phyloP scores from a whole-genome alignment of 352 stramenopile genomes.

The Globisporangium apiculatum region DNA sequence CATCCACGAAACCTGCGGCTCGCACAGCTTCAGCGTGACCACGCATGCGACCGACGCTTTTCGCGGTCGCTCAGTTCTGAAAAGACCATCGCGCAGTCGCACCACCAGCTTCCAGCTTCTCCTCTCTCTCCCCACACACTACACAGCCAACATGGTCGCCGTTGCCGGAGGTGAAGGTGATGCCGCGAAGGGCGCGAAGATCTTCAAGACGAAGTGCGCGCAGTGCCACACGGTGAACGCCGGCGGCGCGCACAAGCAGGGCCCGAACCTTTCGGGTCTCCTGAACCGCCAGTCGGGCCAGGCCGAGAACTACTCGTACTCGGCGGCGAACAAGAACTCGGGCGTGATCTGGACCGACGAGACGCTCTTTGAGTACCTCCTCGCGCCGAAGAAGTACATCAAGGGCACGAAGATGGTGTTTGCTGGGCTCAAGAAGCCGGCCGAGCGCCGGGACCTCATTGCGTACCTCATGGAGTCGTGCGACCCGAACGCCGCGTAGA shows the following conservation, averaged over 20 bases:
- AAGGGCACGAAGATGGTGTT: constrained; percentile 99
- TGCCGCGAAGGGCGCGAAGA: constrained; percentile 88
- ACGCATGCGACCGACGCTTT: neutral
- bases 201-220: constrained; percentile 97
- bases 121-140: neutral
- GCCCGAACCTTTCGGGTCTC: constrained; percentile 97
- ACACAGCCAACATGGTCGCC: constrained; percentile 10
- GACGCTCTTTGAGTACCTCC: constrained; percentile 98
- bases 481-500: constrained; percentile 34
- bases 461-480: constrained; percentile 94
- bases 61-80: constrained; percentile 29
- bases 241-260: constrained; percentile 97
- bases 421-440: constrained; percentile 97
- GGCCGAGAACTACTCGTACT: constrained; percentile 97
- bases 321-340: constrained; percentile 98
- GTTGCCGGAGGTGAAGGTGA: constrained; percentile 46
- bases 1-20: neutral
- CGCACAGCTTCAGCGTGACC: neutral
- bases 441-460: constrained; percentile 97
- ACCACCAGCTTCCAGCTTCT: constrained; percentile 1
- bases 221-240: constrained; percentile 91
- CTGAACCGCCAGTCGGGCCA: constrained; percentile 95
- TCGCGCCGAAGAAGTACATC: constrained; percentile 99
- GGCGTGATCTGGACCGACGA: constrained; percentile 94
- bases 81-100: constrained; percentile 19